Base-by-base conservation (phyloP, 2,329 filamentous ascomycete genomes). In the Xylariaceae sp. region DNA sequence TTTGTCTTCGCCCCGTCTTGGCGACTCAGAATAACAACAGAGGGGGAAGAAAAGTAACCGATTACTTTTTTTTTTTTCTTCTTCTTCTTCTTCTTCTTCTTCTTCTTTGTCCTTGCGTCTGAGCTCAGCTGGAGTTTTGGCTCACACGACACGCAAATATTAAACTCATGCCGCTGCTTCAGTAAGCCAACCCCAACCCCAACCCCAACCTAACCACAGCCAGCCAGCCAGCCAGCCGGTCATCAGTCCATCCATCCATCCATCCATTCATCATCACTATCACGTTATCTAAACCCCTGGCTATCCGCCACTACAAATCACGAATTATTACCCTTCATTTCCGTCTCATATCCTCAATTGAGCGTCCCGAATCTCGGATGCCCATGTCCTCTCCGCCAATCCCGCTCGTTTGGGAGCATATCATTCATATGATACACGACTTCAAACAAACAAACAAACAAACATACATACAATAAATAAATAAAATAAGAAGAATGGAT, bases 161-260 rank as follows among this genome's bases (percentile, higher is more conserved):
- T 39, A 27, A 41, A 39, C 43, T 52, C 53, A 61, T 63, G 61
- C 53, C 59, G 41, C 59, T 57, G 34, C 54, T 61, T 37, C 61
- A 60, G 61, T 63, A 61, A 61, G 61, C 50, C 52, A 53, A 26
- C 40, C 37, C 35, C 41, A 41, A 31, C 26, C 47, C 50, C 51
- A 51, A 19, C 39, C 34, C 32, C 41, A 41, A 31, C 12, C 19
- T 19, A 37, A 37, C 35, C 35, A 37, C 47, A 46, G 47, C 37
- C 47, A 43, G 29, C 40, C 50, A 53, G 42, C 50, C 53, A 19
- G 19, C 19, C 19, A 19, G 19, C 19, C 19, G 19, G 19, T 19
- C 19, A 19, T 19, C 19, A 19, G 19, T 19, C 19, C 19, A 19
- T 19, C 19, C 48, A 48, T 19, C 19, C 48, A 48, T 39, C 43